These are phyloP conservation scores for Pichia gijzeniarum DNA, from an alignment of 805 yeast genomes.

Conservation along the genomic window DNA sequence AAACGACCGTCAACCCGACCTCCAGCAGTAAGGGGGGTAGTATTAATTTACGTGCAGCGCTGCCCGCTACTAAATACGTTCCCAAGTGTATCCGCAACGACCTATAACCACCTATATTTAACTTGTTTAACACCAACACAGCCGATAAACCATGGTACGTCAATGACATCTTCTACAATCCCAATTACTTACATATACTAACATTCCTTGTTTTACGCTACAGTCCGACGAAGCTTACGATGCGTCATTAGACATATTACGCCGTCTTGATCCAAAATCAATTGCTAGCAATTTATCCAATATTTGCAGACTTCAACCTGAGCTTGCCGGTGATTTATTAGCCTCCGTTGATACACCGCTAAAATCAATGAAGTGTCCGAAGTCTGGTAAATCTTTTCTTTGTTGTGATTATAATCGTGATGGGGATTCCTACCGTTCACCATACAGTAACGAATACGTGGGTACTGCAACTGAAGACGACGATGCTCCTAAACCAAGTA, in stretches of 20 bases:
- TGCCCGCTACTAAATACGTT: no score
- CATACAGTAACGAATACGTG: conserved; percentile 76
- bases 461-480: conserved; percentile 30
- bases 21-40: neutral
- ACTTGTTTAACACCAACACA: no score
- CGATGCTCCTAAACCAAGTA: conserved; percentile 74
- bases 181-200: neutral
- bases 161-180: neutral
- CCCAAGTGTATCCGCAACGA: no score
- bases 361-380: conserved; percentile 41
- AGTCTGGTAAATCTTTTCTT: conserved; percentile 60
- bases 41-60: no score
- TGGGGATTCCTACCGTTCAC: conserved; percentile 87
- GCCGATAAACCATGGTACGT: neutral
- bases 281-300: conserved; percentile 39
- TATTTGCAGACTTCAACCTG: conserved; percentile 52
- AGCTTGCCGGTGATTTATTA: conserved; percentile 78
- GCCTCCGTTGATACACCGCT: conserved; percentile 87
- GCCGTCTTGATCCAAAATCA: conserved; percentile 67
- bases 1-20: neutral
- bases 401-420: conserved; percentile 95
- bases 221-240: conserved; percentile 50
- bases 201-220: neutral
- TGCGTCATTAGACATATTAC: conserved; percentile 70
- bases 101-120: no score